phyloP scores from a whole-genome alignment of 352 stramenopile species.

The Thalassiosira livingstoniorum region DNA sequence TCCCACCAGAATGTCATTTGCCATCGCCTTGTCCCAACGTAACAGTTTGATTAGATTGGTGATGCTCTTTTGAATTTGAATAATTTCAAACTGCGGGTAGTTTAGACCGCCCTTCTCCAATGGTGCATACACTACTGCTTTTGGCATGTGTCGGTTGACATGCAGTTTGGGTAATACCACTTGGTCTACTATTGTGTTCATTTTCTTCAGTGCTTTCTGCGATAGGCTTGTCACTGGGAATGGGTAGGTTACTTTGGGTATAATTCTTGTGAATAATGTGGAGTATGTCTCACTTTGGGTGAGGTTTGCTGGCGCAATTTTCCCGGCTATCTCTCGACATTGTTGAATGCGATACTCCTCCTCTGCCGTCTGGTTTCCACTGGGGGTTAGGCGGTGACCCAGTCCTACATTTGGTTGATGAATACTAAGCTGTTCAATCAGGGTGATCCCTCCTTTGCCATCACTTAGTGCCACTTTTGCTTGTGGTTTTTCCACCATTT shows the following conservation, averaged over 20 bases:
- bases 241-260: neutral
- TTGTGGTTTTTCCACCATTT: neutral
- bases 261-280: neutral
- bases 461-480: neutral
- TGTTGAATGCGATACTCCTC: neutral
- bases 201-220: neutral
- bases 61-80: neutral
- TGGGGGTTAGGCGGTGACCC: neutral
- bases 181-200: neutral
- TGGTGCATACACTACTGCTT: neutral
- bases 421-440: neutral
- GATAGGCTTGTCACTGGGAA: neutral
- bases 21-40: slow-evolving; percentile 7
- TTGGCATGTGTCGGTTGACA: neutral
- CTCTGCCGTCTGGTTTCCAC: neutral
- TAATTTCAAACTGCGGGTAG: neutral
- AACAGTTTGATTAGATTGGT: slow-evolving; percentile 23
- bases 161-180: neutral
- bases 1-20: slow-evolving; percentile 16
- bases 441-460: neutral
- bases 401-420: neutral
- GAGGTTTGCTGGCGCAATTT: neutral
- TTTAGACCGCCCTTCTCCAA: neutral
- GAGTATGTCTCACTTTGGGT: neutral
- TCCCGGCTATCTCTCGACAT: neutral